phyloP scores from a whole-genome alignment of 805 yeast genomes.

The Metschnikowia kofuensis region DNA sequence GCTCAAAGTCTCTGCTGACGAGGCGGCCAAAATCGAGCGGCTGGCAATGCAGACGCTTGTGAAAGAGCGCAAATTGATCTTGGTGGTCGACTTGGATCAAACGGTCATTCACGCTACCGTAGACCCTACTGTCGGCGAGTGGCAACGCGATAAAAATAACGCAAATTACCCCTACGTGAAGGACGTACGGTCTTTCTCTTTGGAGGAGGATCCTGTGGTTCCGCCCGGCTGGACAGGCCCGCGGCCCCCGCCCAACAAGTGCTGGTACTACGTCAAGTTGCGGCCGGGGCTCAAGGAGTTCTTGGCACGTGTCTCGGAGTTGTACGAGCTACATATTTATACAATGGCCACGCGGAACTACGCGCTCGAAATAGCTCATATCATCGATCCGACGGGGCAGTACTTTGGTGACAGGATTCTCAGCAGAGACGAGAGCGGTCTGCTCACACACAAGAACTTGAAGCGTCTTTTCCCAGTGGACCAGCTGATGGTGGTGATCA shows the following conservation, averaged over 20 bases:
- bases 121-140: conserved; percentile 94
- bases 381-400: conserved; percentile 85
- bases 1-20: conserved; percentile 76
- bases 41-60: conserved; percentile 43
- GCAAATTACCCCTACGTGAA: conserved; percentile 83
- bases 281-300: conserved; percentile 85
- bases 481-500: conserved; percentile 92
- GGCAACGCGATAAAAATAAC: conserved; percentile 83
- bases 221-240: conserved; percentile 63
- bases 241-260: conserved; percentile 52
- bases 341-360: conserved; percentile 98
- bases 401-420: conserved; percentile 89
- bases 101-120: conserved; percentile 97
- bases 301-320: conserved; percentile 55
- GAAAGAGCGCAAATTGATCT: conserved; percentile 53
- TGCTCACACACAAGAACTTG: conserved; percentile 82
- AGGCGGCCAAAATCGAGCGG: conserved; percentile 82
- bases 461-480: conserved; percentile 91
- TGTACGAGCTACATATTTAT: conserved; percentile 89
- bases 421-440: conserved; percentile 93
- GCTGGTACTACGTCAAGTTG: conserved; percentile 90
- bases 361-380: conserved; percentile 83
- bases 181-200: conserved; percentile 73
- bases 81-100: conserved; percentile 96
- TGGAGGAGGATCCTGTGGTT: conserved; percentile 69